Conservation (phyloP, 2,329 filamentous ascomycete species). For the Venturia pyrina region DNA sequence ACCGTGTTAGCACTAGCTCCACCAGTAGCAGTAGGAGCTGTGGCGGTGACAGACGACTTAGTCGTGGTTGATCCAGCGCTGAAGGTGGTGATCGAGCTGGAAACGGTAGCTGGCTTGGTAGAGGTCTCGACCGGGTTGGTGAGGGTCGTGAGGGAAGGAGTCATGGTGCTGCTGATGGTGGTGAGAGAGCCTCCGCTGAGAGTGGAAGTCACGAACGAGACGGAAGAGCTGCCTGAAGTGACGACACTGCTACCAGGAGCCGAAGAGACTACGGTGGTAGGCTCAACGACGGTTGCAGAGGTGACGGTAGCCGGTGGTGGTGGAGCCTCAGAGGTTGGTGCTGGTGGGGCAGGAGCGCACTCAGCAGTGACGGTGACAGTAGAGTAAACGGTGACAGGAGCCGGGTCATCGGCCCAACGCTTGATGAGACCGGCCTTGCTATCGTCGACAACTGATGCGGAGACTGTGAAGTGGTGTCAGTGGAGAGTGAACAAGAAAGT, state of each 20-base stretch:
- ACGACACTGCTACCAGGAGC: neutral
- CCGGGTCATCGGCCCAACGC: neutral
- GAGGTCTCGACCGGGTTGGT: neutral
- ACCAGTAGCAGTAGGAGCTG: neutral
- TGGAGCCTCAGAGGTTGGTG: neutral
- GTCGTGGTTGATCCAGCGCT: neutral
- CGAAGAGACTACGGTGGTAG: neutral
- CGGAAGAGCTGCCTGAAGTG: too few species aligned
- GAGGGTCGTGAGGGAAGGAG: neutral
- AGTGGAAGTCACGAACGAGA: neutral
- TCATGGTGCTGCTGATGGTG: neutral
- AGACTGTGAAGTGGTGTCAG: neutral
- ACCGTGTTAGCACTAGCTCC: neutral
- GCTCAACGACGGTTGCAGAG: neutral
- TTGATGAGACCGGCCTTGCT: neutral
- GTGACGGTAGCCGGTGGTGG: neutral
- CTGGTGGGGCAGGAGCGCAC: conserved; percentile 2
- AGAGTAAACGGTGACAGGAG: neutral
- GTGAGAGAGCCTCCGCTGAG: neutral
- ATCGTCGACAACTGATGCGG: neutral
- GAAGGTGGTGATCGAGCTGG: neutral
- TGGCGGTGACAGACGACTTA: conserved; percentile 4
- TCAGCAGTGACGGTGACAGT: neutral
- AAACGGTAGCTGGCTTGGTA: neutral
- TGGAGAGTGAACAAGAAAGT: neutral